Percentiles rank a stretch among this genome's conserved stretches.
Conservation (phyloP, 2,329 filamentous ascomycete genomes). For the Acarospora socialis region DNA sequence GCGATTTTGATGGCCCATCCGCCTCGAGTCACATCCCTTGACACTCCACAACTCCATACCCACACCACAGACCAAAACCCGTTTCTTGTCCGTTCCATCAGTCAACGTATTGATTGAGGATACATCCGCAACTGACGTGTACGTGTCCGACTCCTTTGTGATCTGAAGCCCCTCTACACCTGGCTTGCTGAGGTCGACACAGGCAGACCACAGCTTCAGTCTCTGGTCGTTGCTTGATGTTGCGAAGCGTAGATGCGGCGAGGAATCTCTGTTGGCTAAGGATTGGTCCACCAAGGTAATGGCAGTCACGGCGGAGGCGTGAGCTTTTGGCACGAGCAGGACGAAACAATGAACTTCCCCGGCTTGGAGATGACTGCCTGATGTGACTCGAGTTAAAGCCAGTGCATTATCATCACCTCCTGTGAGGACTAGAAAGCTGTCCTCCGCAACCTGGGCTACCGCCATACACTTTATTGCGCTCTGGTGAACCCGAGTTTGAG, state of each 20-base stretch:
- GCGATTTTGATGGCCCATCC: no score
- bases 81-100: slow-evolving; percentile 8
- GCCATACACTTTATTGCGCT: slow-evolving; percentile 56
- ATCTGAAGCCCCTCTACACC: slow-evolving; percentile 6
- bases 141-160: slow-evolving; percentile 2
- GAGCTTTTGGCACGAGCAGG: slow-evolving; percentile 27
- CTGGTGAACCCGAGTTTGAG: slow-evolving; percentile 51
- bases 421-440: slow-evolving; percentile 44
- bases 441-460: slow-evolving; percentile 18
- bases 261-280: background rate
- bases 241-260: slow-evolving; percentile 3
- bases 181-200: slow-evolving; percentile 16
- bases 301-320: slow-evolving; percentile 30
- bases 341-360: slow-evolving; percentile 17
- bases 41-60: slow-evolving; percentile 32
- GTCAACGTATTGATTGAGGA: slow-evolving; percentile 33
- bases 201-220: slow-evolving; percentile 29
- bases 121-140: slow-evolving; percentile 41
- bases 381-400: slow-evolving; percentile 36
- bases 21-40: no score
- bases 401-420: slow-evolving; percentile 84
- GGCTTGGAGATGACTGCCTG: slow-evolving; percentile 7
- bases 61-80: slow-evolving; percentile 33
- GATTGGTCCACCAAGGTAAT: slow-evolving; percentile 17
- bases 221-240: slow-evolving; percentile 32